These are phyloP conservation scores for Daphne laureola DNA, from an alignment of 441 rosid species.

Conservation along the genomic window DNA sequence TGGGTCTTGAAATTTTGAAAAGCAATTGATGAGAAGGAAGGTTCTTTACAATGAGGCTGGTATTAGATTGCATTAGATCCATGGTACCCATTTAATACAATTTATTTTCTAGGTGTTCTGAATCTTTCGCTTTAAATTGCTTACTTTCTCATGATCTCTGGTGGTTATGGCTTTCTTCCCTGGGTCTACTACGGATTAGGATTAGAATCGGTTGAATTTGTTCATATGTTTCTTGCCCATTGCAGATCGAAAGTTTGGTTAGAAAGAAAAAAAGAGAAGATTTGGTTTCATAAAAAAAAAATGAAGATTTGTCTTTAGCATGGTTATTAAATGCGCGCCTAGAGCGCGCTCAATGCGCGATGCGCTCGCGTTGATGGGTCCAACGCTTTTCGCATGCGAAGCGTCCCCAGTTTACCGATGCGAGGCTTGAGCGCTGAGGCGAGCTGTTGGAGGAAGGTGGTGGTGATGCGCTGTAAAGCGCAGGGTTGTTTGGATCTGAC, in stretches of 20 bases:
- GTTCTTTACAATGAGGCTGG: slow-evolving; percentile 32
- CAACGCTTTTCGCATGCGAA: too few relatives aligned
- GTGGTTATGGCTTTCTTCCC: slow-evolving; percentile 18
- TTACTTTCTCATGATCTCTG: slow-evolving; percentile 21
- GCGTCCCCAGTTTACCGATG: too few relatives aligned
- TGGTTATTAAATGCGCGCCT: too few relatives aligned
- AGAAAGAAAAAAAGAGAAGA: slow-evolving; percentile 1
- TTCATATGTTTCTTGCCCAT: slow-evolving; percentile 13
- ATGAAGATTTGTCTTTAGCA: slow-evolving; percentile 1
- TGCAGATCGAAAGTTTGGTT: slow-evolving; percentile 2
- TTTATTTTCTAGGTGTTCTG: slow-evolving; percentile 15
- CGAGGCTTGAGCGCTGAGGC: too few relatives aligned
- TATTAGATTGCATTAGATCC: slow-evolving; percentile 43
- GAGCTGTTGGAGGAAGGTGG: too few relatives aligned
- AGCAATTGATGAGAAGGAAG: slow-evolving; percentile 22
- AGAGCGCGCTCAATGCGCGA: too few relatives aligned
- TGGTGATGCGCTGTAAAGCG: too few relatives aligned
- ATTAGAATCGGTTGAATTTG: slow-evolving; percentile 13
- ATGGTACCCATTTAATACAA: slow-evolving; percentile 32
- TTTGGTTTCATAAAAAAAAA: too few relatives aligned
- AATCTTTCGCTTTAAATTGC: slow-evolving; percentile 3
- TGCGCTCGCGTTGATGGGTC: too few relatives aligned
- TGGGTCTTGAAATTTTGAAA: too few relatives aligned
- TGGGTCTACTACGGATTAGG: slow-evolving; percentile 5
- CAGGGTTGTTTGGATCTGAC: too few relatives aligned